These are phyloP conservation scores for Barbatosphaeria neglecta DNA, from an alignment of 495 filamentous ascomycete species.

Conservation along the genomic window DNA sequence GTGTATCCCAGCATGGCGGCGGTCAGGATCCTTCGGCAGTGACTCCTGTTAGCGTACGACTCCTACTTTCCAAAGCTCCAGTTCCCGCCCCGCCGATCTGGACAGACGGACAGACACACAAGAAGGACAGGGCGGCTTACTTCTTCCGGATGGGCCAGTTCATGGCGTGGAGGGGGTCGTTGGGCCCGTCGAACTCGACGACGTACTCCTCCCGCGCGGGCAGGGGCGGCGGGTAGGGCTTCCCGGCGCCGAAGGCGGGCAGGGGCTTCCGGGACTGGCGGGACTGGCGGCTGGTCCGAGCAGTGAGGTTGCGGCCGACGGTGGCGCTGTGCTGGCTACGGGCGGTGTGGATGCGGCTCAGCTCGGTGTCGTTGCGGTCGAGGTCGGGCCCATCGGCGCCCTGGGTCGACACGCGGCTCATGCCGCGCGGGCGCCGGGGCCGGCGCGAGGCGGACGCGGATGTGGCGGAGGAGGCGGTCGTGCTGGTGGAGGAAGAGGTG, in stretches of 20 bases:
- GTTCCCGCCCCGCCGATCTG: too few relatives aligned
- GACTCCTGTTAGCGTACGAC: too few relatives aligned
- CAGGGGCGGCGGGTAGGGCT: slow-evolving; percentile 62
- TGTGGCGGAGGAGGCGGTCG: neutral
- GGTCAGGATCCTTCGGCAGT: slow-evolving; percentile 43
- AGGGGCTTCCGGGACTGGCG: slow-evolving; percentile 43
- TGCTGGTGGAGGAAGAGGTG: slow-evolving; percentile 22
- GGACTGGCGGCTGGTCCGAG: too few relatives aligned
- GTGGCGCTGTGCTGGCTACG: slow-evolving; percentile 64
- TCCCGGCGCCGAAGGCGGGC: slow-evolving; percentile 57
- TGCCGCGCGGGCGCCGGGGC: slow-evolving; percentile 11
- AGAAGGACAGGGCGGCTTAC: slow-evolving; percentile 38
- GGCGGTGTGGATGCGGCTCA: slow-evolving; percentile 66
- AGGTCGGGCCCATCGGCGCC: slow-evolving; percentile 39
- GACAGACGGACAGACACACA: too few relatives aligned
- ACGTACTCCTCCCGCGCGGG: slow-evolving; percentile 73
- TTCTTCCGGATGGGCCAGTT: slow-evolving; percentile 76
- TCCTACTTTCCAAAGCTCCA: too few relatives aligned
- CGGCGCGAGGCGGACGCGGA: neutral
- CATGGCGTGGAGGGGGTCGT: slow-evolving; percentile 71
- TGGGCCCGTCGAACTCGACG: slow-evolving; percentile 70
- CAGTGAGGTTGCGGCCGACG: slow-evolving; percentile 49
- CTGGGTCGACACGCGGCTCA: slow-evolving; percentile 53
- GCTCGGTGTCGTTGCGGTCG: slow-evolving; percentile 61
- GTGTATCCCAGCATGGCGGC: slow-evolving; percentile 68